Evolutionary conservation across 2,329 filamentous ascomycete genomes (phyloP), one percentile per base, ranked within the genome.

Genomic region (Penicillium sp.): DNA sequence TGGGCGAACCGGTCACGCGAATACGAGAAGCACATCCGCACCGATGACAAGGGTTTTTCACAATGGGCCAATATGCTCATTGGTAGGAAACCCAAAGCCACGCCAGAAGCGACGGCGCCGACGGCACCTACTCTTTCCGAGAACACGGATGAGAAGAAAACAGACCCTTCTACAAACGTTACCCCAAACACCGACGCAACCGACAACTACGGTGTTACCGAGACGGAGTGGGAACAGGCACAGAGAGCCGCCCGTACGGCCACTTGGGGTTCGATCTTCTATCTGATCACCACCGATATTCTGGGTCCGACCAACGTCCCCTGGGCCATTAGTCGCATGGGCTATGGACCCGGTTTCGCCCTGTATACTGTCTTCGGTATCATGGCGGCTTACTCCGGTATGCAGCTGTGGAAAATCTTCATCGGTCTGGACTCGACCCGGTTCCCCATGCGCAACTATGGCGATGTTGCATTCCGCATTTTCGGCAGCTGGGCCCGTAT

Each of bases 241-340:
- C 74, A 72, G 20, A 73, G 78, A 18, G 73, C 74, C 4, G 55
- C 77, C 46, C 68, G 78, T 6, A 80, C 77, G 0, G 77, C 77
- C 0, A 71, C 70, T 1, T 72, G 74, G 67, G 75, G 76, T 7
- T 72, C 75, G 28, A 67, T 74, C 36, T 80, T 80, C 56, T 79
- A 77, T 46, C 66, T 79, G 44, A 79, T 79, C 58, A 78, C 76
- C 8, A 79, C 76, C 1, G 76, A 79, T 53, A 74, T 79, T 42
- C 62, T 79, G 5, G 76, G 76, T 0, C 75, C 75, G 1, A 75
- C 69, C 46, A 73, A 71, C 20, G 68, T 73, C 8, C 60, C 55
- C 8, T 64, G 58, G 44, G 58, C 63, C 3, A 57, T 66, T 28
- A 64, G 63, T 14, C 64, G 72, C 25, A 58, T 77, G 63, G 74